phyloP scores from a whole-genome alignment of 2,329 filamentous ascomycete species.

The Aspergillus fructus region DNA sequence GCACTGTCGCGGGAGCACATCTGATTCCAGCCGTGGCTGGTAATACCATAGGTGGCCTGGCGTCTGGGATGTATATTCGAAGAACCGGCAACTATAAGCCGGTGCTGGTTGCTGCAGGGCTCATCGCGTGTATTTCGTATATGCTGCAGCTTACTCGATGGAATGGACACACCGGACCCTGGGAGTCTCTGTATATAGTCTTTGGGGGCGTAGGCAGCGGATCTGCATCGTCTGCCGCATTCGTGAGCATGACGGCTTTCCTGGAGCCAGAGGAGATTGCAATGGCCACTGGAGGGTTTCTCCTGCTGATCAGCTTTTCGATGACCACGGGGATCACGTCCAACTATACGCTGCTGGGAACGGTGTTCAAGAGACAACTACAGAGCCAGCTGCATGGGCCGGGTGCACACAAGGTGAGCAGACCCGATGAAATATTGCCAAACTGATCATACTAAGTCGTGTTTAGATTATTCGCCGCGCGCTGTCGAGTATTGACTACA shows the following conservation, averaged over 20 bases:
- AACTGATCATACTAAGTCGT: neutral
- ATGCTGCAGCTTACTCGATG: conserved; percentile 55
- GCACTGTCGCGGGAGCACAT: conserved; percentile 59
- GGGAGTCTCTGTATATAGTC: conserved; percentile 60
- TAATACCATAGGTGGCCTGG: conserved; percentile 62
- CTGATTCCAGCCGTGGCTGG: conserved; percentile 67
- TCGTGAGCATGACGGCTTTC: conserved; percentile 51
- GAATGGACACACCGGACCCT: conserved; percentile 58
- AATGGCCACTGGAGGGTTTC: conserved; percentile 51
- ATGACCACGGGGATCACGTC: conserved; percentile 41
- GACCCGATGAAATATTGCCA: neutral
- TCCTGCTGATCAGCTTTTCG: conserved; percentile 47
- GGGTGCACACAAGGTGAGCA: conserved; percentile 22
- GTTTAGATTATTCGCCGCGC: conserved; percentile 12
- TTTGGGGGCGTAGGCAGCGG: conserved; percentile 57
- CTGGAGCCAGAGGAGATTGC: conserved; percentile 49
- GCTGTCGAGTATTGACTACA: conserved; percentile 12
- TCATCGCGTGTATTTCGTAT: conserved; percentile 54
- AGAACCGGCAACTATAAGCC: conserved; percentile 61
- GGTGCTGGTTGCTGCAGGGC: conserved; percentile 52
- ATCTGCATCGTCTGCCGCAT: conserved; percentile 46
- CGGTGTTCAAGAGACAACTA: conserved; percentile 35
- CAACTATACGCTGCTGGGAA: conserved; percentile 39
- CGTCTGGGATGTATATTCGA: conserved; percentile 59
- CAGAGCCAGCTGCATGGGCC: conserved; percentile 29